Evolutionary conservation across 176 grass and related monocot genomes (phyloP).

Genomic region (Carex parvula): DNA sequence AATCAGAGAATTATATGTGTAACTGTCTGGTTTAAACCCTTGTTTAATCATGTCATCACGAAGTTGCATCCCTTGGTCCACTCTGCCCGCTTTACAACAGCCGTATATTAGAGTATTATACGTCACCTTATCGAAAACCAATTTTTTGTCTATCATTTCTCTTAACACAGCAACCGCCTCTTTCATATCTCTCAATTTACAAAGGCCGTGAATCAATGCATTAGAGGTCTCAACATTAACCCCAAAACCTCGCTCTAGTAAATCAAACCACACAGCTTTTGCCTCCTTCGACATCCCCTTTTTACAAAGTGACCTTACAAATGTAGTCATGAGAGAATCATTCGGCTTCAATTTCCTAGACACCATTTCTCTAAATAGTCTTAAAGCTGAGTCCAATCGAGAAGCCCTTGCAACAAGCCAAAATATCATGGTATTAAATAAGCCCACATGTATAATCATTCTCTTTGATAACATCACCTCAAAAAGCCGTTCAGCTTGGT

Average conservation of each 20-base stretch:
- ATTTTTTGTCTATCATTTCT: conserved; percentile 49
- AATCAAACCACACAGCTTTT: conserved; percentile 46
- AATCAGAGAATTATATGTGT: conserved; percentile 69
- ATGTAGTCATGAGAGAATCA: conserved; percentile 69
- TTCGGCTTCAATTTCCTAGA: conserved; percentile 65
- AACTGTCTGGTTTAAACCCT: conserved; percentile 66
- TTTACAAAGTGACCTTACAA: conserved; percentile 56
- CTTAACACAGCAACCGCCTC: conserved; percentile 53
- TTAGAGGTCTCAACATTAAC: conserved; percentile 66
- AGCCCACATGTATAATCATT: conserved; percentile 51
- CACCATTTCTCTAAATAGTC: conserved; percentile 55
- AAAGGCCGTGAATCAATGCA: conserved; percentile 85
- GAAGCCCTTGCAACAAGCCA: conserved; percentile 43
- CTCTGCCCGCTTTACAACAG: conserved; percentile 67
- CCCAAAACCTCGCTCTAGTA: conserved; percentile 56
- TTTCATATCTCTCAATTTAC: conserved; percentile 42
- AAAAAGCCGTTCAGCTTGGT: conserved; percentile 53
- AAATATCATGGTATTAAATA: conserved; percentile 67
- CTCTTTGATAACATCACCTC: conserved; percentile 66
- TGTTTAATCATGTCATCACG: conserved; percentile 67
- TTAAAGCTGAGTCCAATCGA: conserved; percentile 51
- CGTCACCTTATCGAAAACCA: conserved; percentile 64
- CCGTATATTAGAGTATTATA: conserved; percentile 80
- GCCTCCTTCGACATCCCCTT: conserved; percentile 55
- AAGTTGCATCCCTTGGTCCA: conserved; percentile 60